These are phyloP conservation scores for Fusarium heterosporum DNA, from an alignment of 2,329 filamentous ascomycete species.

Conservation along the genomic window DNA sequence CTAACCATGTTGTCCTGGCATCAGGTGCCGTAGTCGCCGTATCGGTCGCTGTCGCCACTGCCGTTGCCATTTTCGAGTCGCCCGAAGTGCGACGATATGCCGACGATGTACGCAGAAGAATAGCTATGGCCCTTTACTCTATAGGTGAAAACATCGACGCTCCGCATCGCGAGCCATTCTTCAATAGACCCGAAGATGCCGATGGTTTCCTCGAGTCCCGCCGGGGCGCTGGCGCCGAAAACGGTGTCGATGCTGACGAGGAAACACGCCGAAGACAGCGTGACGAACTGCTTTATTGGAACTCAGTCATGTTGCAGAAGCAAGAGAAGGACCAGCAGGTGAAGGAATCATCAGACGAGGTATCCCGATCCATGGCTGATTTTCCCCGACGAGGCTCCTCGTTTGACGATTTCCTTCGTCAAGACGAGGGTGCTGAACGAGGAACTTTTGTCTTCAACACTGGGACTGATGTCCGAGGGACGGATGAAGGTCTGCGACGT, in stretches of 20 bases:
- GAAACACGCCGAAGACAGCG: conserved; percentile 70
- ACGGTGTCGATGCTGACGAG: conserved; percentile 71
- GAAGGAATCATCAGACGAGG: conserved; percentile 31
- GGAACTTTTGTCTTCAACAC: conserved; percentile 70
- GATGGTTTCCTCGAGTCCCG: conserved; percentile 70
- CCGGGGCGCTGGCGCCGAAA: conserved; percentile 55
- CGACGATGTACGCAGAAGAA: conserved; percentile 70
- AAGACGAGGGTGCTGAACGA: conserved; percentile 63
- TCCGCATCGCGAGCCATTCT: conserved; percentile 63
- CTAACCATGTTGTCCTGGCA: conserved; percentile 66
- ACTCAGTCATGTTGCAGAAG: conserved; percentile 65
- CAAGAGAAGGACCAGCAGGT: conserved; percentile 51
- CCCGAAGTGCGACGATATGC: conserved; percentile 72
- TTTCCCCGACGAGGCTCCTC: conserved; percentile 52
- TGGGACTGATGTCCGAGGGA: conserved; percentile 59
- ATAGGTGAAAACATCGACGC: conserved; percentile 69
- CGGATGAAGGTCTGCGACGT: conserved; percentile 62
- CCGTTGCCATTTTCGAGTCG: conserved; percentile 72
- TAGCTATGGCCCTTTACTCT: conserved; percentile 69
- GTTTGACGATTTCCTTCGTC: conserved; percentile 70
- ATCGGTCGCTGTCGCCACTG: conserved; percentile 67
- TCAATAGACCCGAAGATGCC: conserved; percentile 75
- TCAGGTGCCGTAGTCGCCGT: conserved; percentile 70
- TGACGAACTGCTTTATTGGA: conserved; percentile 76
- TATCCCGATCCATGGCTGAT: background rate